Evolutionary conservation across 1,284 basidiomycete species (phyloP), one percentile per base, ranked within the genome.

Genomic region (Ceratobasidium sp.): DNA sequence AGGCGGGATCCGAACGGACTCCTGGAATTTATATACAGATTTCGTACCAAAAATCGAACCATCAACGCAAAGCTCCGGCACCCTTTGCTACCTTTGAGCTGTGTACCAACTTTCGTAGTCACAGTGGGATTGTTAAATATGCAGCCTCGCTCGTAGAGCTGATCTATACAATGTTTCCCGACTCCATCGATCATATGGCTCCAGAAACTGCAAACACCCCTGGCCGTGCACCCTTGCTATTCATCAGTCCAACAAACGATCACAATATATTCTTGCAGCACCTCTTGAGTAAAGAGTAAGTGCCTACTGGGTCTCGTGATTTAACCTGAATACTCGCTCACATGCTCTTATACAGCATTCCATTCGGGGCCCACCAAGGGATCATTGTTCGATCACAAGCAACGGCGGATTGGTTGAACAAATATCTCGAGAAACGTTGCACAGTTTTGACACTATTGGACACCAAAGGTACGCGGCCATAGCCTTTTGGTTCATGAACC

Each of bases 41-140:
- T 23, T 57, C 71, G 61, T 71, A 59, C 43, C 30, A 39, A n/a
- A n/a, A 62, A 72, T 36, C 64, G 72, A 8, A 48, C 34, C 1
- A 72, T 74, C 52, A n/a, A 73, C 9, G 74, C 71, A 41, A 76
- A 72, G 4, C 74, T 74, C 9, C 75, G 71, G 48, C 71, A 73
- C 30, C 67, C 80, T 36, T 87, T 89, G 0, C 80, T 77, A 60
- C 81, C 1, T 92, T 91, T 78, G 86, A 89, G 62, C 83, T 92
- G 0, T 80, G 85, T 0, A 80, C 84, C 43, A 92, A 92, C 76
- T 91, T 90, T 77, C 85, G 90, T 9, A 91, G 89, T 0, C 91
- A 92, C 76, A 85, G 84, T 0, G 91, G 91, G 1, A 89, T 89
- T 34, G 86, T 91, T n/a, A 83, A 86, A 53, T 89, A 88, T 72